phyloP scores from a whole-genome alignment of 768 basidiomycete species.

The Rhodotorula kratochvilovae region DNA sequence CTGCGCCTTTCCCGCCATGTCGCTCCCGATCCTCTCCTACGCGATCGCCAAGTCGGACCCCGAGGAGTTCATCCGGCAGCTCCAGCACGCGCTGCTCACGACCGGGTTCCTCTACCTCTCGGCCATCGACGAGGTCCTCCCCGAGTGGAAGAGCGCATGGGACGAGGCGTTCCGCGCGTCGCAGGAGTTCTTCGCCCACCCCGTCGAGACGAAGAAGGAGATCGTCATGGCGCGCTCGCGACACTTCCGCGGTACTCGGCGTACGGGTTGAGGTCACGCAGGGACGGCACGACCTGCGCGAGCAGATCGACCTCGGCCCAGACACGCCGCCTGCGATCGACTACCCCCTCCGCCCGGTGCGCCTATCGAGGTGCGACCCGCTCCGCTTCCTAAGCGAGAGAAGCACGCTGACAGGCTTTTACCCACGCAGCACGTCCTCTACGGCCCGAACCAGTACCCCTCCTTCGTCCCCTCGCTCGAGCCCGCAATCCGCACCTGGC shows the following conservation, averaged over 20 bases:
- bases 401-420: background rate
- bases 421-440: background rate
- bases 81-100: constrained; percentile 15
- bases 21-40: constrained; percentile 17
- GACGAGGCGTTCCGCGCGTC: constrained; percentile 1
- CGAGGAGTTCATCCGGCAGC: constrained; percentile 9
- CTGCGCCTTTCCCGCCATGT: background rate
- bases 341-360: constrained; percentile 8
- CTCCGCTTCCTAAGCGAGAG: background rate
- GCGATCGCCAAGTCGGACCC: constrained; percentile 9
- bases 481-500: constrained; percentile 8
- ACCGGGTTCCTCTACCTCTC: constrained; percentile 28
- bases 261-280: constrained; percentile 16
- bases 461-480: constrained; percentile 12
- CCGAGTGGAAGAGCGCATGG: constrained; percentile 15
- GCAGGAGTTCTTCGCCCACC: constrained; percentile 17
- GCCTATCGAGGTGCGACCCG: constrained; percentile 6
- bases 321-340: constrained; percentile 1
- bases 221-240: constrained; percentile 12
- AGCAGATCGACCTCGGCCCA: constrained; percentile 32
- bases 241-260: constrained; percentile 27
- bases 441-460: constrained; percentile 32
- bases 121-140: constrained; percentile 6
- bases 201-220: background rate
- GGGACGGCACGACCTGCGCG: constrained; percentile 14